Evolutionary conservation across 345 rosid species (phyloP), one percentile per base, ranked within the genome.

Genomic region (Eucalyptus caleyi): DNA sequence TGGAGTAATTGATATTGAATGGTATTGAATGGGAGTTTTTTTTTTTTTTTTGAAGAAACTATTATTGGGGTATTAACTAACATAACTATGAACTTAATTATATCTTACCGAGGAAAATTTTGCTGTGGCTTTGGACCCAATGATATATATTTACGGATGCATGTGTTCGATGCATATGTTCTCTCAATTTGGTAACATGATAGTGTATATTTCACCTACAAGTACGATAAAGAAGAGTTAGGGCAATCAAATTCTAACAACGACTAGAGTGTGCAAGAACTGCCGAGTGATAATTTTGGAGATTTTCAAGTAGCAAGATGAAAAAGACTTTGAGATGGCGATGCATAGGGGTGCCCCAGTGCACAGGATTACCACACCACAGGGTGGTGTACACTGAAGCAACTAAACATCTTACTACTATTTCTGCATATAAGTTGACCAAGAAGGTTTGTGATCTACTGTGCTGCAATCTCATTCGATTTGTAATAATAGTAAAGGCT

Each of bases 291-390:
- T 49, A 97, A 96, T 94, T 98, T 97, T 60, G 99, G 99, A 30
- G 99, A 98, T 91, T 98, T 98, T 93, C 98, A 98, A 92, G 96
- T 96, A 23, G 99, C 99, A 7, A 93, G 95, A 83, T 95, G 90
- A 91, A 60, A 89, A 49, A 91, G 27, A 30, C 32, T 53, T 54
- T 21, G 15, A 59, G 49, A 54, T 6, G 45, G 26, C 8, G 14
- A 72, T 37, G 45, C 42, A 37, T 37, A 72, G 45, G 26, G 45
- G 27, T 37, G 45, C 10, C 82, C 82, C 14, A 37, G 45, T 19
- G 82, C 45, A 72, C 6, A 13, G 45, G 82, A 72, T 72, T 19
- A 72, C 45, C 80, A 3, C 24, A 18, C 12, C 23, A 11, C 82
- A 34, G 82, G 44, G 44, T 18, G 82, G 23, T 37, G 82, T 72